phyloP scores from a whole-genome alignment of 257 asterid species.

The Rhazya stricta region DNA sequence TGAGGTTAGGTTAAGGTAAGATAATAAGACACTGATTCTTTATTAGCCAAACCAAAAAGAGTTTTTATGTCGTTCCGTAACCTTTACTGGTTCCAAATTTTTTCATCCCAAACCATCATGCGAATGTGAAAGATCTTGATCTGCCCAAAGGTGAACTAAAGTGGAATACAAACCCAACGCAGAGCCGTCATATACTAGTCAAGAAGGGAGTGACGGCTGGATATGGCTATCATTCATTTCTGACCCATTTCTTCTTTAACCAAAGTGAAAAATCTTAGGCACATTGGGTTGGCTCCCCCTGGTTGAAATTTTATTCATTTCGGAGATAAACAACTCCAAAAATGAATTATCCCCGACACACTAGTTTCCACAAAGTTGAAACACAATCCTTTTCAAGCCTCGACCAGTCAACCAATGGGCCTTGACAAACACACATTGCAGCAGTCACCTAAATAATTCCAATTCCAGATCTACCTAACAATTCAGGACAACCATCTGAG shows the following conservation, averaged over 20 bases:
- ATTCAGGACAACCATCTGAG: constrained; percentile 1
- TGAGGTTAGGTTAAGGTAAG: too few species aligned
- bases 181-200: background rate
- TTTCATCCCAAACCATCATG: background rate
- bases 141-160: background rate
- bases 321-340: constrained; percentile 14
- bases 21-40: too few species aligned
- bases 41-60: too few species aligned
- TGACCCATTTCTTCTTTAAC: background rate
- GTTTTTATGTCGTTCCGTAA: too few species aligned
- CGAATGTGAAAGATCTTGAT: background rate
- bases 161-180: background rate
- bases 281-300: background rate
- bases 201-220: background rate
- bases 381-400: constrained; percentile 25
- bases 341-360: constrained; percentile 12
- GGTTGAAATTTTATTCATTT: constrained; percentile 15
- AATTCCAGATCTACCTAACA: constrained; percentile 9
- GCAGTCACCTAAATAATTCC: constrained; percentile 10
- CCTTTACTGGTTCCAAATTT: too few species aligned
- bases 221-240: background rate
- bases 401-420: constrained; percentile 27
- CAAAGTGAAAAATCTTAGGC: background rate
- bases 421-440: constrained; percentile 18
- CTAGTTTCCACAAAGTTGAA: constrained; percentile 13